These are phyloP conservation scores for Trichoderma sp. DNA, from an alignment of 2,329 filamentous ascomycete genomes.

Conservation along the genomic window DNA sequence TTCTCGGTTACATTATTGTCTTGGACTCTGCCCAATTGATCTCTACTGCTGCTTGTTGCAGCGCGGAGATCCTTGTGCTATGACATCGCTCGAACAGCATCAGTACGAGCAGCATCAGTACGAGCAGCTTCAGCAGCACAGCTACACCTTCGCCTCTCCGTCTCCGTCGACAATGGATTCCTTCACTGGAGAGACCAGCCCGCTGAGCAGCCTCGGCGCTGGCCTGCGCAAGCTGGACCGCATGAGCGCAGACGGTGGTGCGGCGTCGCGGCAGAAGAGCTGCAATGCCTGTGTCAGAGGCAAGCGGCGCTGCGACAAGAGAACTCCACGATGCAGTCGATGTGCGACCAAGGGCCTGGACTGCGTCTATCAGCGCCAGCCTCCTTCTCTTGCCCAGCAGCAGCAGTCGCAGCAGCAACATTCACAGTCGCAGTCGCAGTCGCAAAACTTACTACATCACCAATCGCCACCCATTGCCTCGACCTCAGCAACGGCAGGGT, in stretches of 20 bases:
- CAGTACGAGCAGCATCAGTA: neutral
- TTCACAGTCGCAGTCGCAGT: constrained; percentile 26
- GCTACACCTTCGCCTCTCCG: neutral
- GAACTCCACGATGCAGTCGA: constrained; percentile 40
- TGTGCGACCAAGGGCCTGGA: constrained; percentile 41
- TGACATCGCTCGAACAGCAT: constrained; percentile 7
- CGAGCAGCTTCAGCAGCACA: neutral
- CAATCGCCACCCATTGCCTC: constrained; percentile 27
- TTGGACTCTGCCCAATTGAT: neutral
- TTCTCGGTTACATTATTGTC: neutral
- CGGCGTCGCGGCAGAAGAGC: constrained; percentile 49
- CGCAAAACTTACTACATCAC: neutral
- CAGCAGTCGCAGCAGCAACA: constrained; percentile 4
- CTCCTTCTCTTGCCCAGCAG: constrained; percentile 20
- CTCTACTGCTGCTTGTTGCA: neutral
- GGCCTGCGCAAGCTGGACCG: neutral
- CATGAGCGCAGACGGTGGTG: constrained; percentile 11
- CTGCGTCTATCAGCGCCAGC: constrained; percentile 42
- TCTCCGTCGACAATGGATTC: constrained; percentile 9
- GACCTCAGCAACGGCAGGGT: neutral
- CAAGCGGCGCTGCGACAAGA: constrained; percentile 49
- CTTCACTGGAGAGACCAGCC: neutral
- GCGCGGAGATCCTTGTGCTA: neutral
- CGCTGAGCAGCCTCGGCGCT: neutral
- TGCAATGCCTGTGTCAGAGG: constrained; percentile 48